These are phyloP conservation scores for Purpureocillium takamizusanense DNA, from an alignment of 2,329 filamentous ascomycete genomes.

Conservation along the genomic window DNA sequence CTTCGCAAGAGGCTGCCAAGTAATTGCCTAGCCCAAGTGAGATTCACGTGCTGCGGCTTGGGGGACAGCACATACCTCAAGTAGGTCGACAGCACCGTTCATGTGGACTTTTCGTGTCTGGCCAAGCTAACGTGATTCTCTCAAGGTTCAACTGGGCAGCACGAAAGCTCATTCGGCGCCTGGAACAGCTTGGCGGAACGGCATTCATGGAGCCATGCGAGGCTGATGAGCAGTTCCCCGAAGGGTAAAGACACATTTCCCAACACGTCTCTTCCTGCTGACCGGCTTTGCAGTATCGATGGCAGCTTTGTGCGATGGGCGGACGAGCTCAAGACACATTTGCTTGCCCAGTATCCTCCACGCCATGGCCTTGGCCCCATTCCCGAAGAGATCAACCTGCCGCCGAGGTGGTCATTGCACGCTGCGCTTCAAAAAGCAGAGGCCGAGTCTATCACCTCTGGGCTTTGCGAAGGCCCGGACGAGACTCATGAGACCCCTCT, in stretches of 20 bases:
- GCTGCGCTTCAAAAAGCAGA: conserved; percentile 12
- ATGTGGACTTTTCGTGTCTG: background rate
- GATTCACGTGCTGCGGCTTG: conserved; percentile 80
- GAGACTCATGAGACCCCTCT: conserved; percentile 7
- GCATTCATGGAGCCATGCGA: conserved; percentile 73
- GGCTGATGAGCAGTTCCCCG: conserved; percentile 86
- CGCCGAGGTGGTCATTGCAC: conserved; percentile 53
- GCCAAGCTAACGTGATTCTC: no score
- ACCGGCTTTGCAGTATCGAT: conserved; percentile 53
- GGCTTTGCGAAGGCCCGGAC: background rate
- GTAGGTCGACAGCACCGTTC: conserved; percentile 33
- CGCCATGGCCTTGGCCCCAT: conserved; percentile 60
- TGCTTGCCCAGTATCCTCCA: conserved; percentile 62
- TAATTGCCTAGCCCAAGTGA: conserved; percentile 57
- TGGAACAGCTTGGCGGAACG: conserved; percentile 73
- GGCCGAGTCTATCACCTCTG: background rate
- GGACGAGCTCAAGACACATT: conserved; percentile 52
- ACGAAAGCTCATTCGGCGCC: conserved; percentile 75
- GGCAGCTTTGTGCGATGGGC: conserved; percentile 76
- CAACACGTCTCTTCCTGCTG: no score
- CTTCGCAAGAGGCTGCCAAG: conserved; percentile 68
- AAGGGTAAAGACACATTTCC: conserved; percentile 58
- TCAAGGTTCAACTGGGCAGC: conserved; percentile 87
- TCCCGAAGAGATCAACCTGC: conserved; percentile 62
- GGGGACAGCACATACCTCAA: conserved; percentile 93